phyloP scores from a whole-genome alignment of 225 moss, liverwort and hornwort species.

The Sphagnum tenellum region DNA sequence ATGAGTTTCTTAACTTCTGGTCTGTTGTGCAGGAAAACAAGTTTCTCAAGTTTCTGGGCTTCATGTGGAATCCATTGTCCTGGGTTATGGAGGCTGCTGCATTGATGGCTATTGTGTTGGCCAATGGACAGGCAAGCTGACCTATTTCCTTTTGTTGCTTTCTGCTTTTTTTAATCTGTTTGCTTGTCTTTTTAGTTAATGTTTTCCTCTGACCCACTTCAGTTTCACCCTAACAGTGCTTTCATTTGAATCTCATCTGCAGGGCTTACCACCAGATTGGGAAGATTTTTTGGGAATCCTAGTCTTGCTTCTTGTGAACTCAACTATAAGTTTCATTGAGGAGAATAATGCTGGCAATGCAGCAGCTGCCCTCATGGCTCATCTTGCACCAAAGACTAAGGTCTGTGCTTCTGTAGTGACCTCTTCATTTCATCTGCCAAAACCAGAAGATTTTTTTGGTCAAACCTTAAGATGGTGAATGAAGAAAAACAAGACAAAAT shows the following conservation, averaged over 20 bases:
- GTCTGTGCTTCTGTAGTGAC: slow-evolving; percentile 4
- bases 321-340: slow-evolving; percentile 48
- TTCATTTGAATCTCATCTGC: background rate
- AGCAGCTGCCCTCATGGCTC: slow-evolving; percentile 50
- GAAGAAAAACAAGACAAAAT: too few relatives aligned
- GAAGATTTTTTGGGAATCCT: slow-evolving; percentile 56
- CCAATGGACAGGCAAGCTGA: slow-evolving; percentile 34
- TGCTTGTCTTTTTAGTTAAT: too few relatives aligned
- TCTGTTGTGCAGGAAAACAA: slow-evolving; percentile 33
- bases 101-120: slow-evolving; percentile 50
- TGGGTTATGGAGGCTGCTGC: slow-evolving; percentile 68
- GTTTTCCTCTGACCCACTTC: too few relatives aligned
- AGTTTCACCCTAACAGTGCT: too few relatives aligned
- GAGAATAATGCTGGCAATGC: slow-evolving; percentile 54
- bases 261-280: slow-evolving; percentile 52
- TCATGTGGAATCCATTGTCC: slow-evolving; percentile 57
- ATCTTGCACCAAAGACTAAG: slow-evolving; percentile 55
- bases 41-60: slow-evolving; percentile 51
- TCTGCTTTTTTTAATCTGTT: too few relatives aligned
- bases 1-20: too few relatives aligned
- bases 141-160: too few relatives aligned
- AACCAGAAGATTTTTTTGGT: background rate
- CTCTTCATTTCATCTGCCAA: too few relatives aligned
- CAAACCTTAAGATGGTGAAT: too few relatives aligned
- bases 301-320: slow-evolving; percentile 41